A percentile compares a stretch with the other conserved stretches of the same genome.
Evolutionary conservation across 169 alveolate genomes (phyloP).

Genomic region (Miamiensis avidus): DNA sequence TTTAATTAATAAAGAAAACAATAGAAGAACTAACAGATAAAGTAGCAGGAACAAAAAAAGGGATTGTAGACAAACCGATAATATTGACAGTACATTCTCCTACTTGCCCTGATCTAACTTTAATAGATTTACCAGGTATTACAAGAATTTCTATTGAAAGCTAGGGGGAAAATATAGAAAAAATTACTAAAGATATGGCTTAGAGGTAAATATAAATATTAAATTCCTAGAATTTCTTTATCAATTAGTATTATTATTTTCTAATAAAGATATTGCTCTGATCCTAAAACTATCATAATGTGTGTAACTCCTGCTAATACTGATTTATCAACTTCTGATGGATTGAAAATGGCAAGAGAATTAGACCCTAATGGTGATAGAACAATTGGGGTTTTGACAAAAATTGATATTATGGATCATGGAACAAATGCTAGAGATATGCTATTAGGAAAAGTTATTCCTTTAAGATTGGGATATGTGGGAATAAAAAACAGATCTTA

Average conservation of each 20-base stretch:
- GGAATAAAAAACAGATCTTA: slow-evolving; percentile 95
- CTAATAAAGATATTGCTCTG: slow-evolving; percentile 93
- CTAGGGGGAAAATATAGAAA: slow-evolving; percentile 95
- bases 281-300: slow-evolving; percentile 96
- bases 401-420: slow-evolving; percentile 98
- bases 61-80: slow-evolving; percentile 97
- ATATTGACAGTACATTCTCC: slow-evolving; percentile 95
- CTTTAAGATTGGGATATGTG: slow-evolving; percentile 95
- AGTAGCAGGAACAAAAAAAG: slow-evolving; percentile 93
- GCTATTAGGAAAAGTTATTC: slow-evolving; percentile 95
- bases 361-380: slow-evolving; percentile 97
- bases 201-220: slow-evolving; percentile 3
- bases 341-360: slow-evolving; percentile 94
- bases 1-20: slow-evolving; percentile 90
- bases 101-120: slow-evolving; percentile 96
- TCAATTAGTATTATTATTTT: no score
- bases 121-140: slow-evolving; percentile 99
- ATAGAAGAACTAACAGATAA: slow-evolving; percentile 91
- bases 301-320: slow-evolving; percentile 98
- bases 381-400: slow-evolving; percentile 96
- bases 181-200: slow-evolving; percentile 90
- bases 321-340: slow-evolving; percentile 98
- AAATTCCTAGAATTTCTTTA: no score
- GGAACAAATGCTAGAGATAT: slow-evolving; percentile 97
- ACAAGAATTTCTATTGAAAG: slow-evolving; percentile 96